Percentiles rank a stretch among this genome's conserved stretches.
phyloP scores from a whole-genome alignment of 495 filamentous ascomycete species.

The Beverwykella pulmonaria region DNA sequence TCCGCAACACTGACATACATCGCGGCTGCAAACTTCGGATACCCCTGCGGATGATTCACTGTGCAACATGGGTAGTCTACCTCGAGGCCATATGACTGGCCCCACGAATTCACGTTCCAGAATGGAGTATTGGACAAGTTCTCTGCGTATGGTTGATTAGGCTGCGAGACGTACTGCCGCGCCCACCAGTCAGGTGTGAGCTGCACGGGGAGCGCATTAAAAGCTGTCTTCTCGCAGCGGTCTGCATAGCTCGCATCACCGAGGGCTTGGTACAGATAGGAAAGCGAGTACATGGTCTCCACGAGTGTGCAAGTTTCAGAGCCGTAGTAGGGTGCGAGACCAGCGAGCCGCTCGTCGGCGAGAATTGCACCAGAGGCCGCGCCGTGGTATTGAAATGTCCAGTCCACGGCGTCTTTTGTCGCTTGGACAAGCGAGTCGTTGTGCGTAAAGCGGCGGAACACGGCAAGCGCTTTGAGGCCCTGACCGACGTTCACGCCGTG shows the following conservation, averaged over 20 bases:
- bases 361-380: conserved; percentile 39
- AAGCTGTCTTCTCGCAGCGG: conserved; percentile 58
- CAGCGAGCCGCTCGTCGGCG: conserved; percentile 41
- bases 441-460: conserved; percentile 48
- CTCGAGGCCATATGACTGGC: no score
- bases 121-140: conserved; percentile 49
- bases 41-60: conserved; percentile 64
- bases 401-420: conserved; percentile 50
- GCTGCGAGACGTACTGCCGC: no score
- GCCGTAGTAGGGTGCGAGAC: conserved; percentile 38
- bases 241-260: conserved; percentile 60
- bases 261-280: conserved; percentile 46
- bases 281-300: conserved; percentile 43
- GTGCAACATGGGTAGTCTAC: conserved; percentile 62
- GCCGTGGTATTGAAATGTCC: conserved; percentile 55
- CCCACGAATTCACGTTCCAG: no score
- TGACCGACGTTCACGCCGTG: conserved; percentile 57
- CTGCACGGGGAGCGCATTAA: conserved; percentile 62
- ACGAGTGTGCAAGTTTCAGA: conserved; percentile 36
- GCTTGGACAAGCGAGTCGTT: conserved; percentile 50
- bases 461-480: conserved; percentile 54
- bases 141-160: conserved; percentile 52
- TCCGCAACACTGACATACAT: conserved; percentile 37
- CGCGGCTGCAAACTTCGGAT: conserved; percentile 58
- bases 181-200: conserved; percentile 58